phyloP scores from a whole-genome alignment of 441 rosid species.

The Gossypium trilobum region DNA sequence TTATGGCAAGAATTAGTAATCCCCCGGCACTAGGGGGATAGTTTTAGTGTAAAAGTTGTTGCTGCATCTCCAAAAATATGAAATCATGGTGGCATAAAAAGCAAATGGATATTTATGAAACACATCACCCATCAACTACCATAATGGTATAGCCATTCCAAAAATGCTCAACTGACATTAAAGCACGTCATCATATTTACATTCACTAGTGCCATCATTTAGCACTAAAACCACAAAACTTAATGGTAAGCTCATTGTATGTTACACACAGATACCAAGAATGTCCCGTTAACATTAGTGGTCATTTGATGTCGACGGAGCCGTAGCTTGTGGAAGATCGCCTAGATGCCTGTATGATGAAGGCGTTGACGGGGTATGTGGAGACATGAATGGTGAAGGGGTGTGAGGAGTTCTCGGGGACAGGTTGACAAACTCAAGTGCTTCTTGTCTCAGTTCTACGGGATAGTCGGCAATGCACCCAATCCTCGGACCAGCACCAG shows the following conservation, averaged over 20 bases:
- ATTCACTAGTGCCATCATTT: neutral
- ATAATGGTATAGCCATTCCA: constrained; percentile 6
- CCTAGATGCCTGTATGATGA: neutral
- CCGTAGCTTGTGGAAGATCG: neutral
- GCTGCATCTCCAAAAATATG: too few species aligned
- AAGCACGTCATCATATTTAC: neutral
- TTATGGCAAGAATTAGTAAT: too few species aligned
- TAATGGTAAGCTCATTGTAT: neutral
- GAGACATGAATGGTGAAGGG: constrained; percentile 27
- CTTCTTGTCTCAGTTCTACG: constrained; percentile 56
- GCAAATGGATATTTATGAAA: neutral
- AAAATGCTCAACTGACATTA: neutral
- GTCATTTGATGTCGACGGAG: constrained; percentile 8
- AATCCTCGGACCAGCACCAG: constrained; percentile 85
- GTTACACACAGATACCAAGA: neutral
- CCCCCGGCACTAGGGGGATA: too few species aligned
- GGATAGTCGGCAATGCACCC: constrained; percentile 95
- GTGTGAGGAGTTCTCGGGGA: constrained; percentile 53
- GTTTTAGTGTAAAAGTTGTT: too few species aligned
- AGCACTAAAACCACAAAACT: neutral
- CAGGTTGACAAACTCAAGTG: constrained; percentile 67
- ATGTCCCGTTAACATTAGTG: neutral
- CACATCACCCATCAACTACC: neutral
- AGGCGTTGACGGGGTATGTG: constrained; percentile 25
- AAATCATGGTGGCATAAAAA: neutral